Evolutionary conservation across 2,329 filamentous ascomycete genomes (phyloP).

Genomic region (Phaeoacremonium minimum): DNA sequence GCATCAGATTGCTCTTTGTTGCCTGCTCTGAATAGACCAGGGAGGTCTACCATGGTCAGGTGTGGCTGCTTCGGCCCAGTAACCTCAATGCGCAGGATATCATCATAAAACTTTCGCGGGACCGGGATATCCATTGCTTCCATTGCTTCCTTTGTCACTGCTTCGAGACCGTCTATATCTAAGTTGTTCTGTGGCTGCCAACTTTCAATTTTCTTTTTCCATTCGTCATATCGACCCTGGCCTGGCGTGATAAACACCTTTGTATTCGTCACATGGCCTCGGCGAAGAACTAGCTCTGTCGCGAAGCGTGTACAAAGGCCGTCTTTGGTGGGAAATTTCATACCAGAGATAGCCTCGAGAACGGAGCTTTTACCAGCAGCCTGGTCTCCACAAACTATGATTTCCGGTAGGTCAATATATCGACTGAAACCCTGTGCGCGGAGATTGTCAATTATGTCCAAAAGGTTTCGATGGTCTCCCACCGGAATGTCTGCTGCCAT

Average conservation of each 20-base stretch:
- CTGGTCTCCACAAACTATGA: constrained; percentile 6
- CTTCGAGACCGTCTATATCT: constrained; percentile 15
- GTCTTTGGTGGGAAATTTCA: constrained; percentile 1
- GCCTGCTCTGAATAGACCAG: constrained; percentile 40
- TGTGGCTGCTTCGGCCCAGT: constrained; percentile 34
- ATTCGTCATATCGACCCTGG: neutral
- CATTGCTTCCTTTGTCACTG: constrained; percentile 33
- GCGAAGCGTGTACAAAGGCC: constrained; percentile 4
- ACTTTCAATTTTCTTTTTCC: neutral
- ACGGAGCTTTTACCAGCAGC: constrained; percentile 5
- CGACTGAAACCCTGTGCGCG: constrained; percentile 18
- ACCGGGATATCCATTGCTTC: constrained; percentile 27
- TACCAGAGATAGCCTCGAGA: constrained; percentile 3
- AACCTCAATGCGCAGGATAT: constrained; percentile 36
- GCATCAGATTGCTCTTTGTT: constrained; percentile 31
- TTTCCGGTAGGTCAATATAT: constrained; percentile 2
- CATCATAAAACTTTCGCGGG: constrained; percentile 27
- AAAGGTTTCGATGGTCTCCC: constrained; percentile 29
- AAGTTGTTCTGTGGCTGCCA: neutral
- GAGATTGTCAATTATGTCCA: constrained; percentile 33
- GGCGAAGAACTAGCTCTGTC: constrained; percentile 5
- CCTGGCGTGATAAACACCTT: neutral
- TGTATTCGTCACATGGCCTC: neutral
- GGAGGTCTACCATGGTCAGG: constrained; percentile 49
- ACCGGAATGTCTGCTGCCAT: too few species aligned